Conservation (phyloP, 805 yeast species). For the Candida argentea region DNA sequence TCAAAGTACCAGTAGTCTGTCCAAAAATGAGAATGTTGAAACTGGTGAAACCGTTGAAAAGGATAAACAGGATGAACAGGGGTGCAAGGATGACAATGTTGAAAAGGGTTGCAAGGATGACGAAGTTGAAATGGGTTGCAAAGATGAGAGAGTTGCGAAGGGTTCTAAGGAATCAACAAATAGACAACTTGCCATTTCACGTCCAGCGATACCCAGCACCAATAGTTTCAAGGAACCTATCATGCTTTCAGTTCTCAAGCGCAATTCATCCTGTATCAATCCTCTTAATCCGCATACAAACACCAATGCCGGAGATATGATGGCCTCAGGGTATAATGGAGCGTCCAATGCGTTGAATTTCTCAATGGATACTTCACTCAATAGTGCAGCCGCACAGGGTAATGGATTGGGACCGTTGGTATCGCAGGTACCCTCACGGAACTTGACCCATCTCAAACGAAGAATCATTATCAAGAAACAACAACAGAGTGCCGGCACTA, state of each 20-base stretch:
- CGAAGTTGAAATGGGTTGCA: not conserved
- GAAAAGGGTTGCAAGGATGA: constrained; percentile 5
- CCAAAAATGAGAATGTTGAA: constrained; percentile 4
- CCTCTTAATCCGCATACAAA: too few species aligned
- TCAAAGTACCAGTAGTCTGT: constrained; percentile 6
- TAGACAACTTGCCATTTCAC: too few species aligned
- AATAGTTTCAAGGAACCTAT: constrained; percentile 17
- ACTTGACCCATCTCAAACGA: constrained; percentile 37
- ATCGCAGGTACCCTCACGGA: constrained; percentile 46
- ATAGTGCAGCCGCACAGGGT: constrained; percentile 21
- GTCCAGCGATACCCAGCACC: constrained; percentile 1
- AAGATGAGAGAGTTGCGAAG: not conserved
- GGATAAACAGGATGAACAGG: constrained; percentile 4
- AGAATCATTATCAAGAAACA: constrained; percentile 34
- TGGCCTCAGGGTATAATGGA: constrained; percentile 35
- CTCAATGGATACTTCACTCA: constrained; percentile 30
- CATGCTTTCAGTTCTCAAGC: constrained; percentile 15
- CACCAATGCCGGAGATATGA: constrained; percentile 33
- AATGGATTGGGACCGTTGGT: constrained; percentile 56
- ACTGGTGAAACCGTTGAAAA: constrained; percentile 5
- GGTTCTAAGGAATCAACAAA: too few species aligned
- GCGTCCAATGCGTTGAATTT: constrained; percentile 33
- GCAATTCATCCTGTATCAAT: constrained; percentile 31
- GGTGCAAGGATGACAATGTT: constrained; percentile 10
- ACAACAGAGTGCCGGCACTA: constrained; percentile 10